phyloP scores from a whole-genome alignment of 2,329 filamentous ascomycete genomes.

The Colletotrichum echinochloae region DNA sequence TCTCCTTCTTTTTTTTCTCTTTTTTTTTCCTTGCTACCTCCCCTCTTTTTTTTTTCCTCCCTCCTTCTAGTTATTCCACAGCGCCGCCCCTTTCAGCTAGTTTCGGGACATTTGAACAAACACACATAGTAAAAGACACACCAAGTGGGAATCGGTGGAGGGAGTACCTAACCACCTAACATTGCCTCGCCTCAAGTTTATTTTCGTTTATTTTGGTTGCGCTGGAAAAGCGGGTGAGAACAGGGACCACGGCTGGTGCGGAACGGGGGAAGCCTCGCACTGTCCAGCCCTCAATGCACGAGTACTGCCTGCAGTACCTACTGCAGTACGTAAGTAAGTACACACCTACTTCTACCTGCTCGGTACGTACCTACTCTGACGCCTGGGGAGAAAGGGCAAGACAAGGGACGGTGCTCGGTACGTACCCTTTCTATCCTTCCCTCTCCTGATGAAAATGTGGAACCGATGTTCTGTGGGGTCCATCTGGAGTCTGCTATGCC shows the following conservation, averaged over 20 bases:
- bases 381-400: too few species aligned
- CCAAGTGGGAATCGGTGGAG: neutral
- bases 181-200: constrained; percentile 38
- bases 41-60: neutral
- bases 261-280: neutral
- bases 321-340: neutral
- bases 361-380: too few species aligned
- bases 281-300: neutral
- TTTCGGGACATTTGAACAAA: constrained; percentile 8
- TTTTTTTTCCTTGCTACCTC: accelerated
- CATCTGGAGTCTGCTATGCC: neutral
- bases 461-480: neutral
- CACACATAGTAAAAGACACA: too few species aligned
- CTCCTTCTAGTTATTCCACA: neutral
- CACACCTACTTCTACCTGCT: constrained; percentile 1
- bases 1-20: neutral
- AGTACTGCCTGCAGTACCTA: neutral
- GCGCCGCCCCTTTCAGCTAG: neutral
- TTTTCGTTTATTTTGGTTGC: constrained; percentile 32
- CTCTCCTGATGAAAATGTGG: constrained; percentile 10
- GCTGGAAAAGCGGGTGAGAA: constrained; percentile 15
- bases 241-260: constrained; percentile 24
- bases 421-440: neutral
- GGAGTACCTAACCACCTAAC: too few species aligned
- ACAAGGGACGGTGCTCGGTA: neutral